Evolutionary conservation across 2,329 filamentous ascomycete species (phyloP).

Genomic region (Colletotrichum musae): DNA sequence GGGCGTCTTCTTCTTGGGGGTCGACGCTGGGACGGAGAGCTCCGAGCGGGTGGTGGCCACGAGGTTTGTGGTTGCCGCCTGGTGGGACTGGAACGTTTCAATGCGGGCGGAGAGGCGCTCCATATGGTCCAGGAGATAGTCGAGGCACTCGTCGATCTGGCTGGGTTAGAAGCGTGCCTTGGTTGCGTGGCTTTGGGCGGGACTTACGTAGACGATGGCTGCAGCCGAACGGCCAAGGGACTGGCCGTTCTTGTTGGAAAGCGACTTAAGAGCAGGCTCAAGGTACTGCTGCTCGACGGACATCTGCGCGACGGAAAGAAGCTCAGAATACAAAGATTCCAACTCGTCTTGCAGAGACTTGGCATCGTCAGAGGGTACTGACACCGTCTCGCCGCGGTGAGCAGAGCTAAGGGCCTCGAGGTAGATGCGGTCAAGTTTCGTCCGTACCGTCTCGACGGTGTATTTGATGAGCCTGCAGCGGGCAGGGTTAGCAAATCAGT

Average conservation of each 20-base stretch:
- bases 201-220: conserved; percentile 66
- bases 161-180: not conserved
- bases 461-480: conserved; percentile 67
- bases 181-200: not conserved
- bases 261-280: conserved; percentile 68
- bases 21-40: conserved; percentile 49
- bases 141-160: conserved; percentile 67
- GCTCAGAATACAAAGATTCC: conserved; percentile 78
- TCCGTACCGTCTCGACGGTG: conserved; percentile 68
- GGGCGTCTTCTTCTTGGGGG: conserved; percentile 44
- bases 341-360: conserved; percentile 73
- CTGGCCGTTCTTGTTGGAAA: conserved; percentile 60
- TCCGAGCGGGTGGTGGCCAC: conserved; percentile 61
- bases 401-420: conserved; percentile 59
- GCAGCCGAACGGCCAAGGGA: conserved; percentile 60
- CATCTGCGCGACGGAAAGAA: conserved; percentile 79
- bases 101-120: conserved; percentile 58
- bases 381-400: conserved; percentile 53
- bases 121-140: conserved; percentile 65
- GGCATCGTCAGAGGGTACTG: conserved; percentile 46
- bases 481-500: not conserved
- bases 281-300: conserved; percentile 77
- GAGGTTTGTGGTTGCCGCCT: conserved; percentile 55
- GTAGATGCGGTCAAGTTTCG: conserved; percentile 69
- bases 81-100: conserved; percentile 63